Base-by-base conservation (phyloP, 345 rosid species). In the Citrus sp. region DNA sequence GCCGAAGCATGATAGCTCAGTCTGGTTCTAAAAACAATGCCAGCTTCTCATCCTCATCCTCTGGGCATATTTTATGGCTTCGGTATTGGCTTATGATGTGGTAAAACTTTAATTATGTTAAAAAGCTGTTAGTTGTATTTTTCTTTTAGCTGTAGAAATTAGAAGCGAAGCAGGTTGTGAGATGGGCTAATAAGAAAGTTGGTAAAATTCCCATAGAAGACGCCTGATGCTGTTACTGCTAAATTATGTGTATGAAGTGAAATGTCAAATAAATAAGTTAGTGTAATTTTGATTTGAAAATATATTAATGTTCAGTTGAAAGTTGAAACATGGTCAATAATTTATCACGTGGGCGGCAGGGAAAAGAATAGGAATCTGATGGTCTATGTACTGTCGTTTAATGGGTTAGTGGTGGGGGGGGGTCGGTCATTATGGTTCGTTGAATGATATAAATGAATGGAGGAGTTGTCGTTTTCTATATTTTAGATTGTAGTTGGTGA, bases 1-100 rank as follows among this genome's bases (percentile, higher is more conserved):
- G 78, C 91, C 88, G 63, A 90, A 90, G 87, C 98, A 90, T 71
- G 96, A 93, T 59, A 89, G 80, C 19, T 65, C 97, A 49, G 79
- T 88, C 55, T 96, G 98, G 99, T 92, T 88, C 89, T 79, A 84
- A 78, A 75, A 71, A 80, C 62, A 66, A 54, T 60, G 0, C 59
- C 35, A 55, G 25, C 72, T 61, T 21, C 7, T 67, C 49, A 6
- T 27, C 40, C 6, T 35, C 71, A 9, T 25, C 12, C 8, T 38
- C 19, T 32, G n/a, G 42, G 40, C 22, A 16, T 24, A 30, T 14
- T 13, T 0, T 46, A 46, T 3, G 51, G 51, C 16, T 62, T 61
- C 37, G 10, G 27, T 64, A 4, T 51, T 21, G 14, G 38, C 27
- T 28, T 69, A 60, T 69, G 12, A 28, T 69, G 10, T 2, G 3